Base-by-base conservation (phyloP, 2,329 filamentous ascomycete genomes). In the Hypocrella siamensis region DNA sequence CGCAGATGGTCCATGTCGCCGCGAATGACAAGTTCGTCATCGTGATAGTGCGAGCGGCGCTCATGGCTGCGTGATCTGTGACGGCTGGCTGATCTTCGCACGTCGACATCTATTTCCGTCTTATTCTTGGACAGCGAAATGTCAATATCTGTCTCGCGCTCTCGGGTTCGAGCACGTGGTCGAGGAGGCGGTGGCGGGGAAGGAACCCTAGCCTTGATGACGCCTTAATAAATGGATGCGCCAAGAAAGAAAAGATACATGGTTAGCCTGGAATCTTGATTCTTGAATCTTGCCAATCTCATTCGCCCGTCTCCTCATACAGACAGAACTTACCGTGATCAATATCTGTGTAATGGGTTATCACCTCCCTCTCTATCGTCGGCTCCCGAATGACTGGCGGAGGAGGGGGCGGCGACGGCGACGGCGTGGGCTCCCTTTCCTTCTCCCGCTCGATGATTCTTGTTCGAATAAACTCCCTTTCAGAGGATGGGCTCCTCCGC, bases 281-380 rank as follows among this genome's bases (percentile, higher is more conserved):
- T n/a, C n/a, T n/a, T n/a, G n/a, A n/a, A n/a, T n/a, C n/a, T n/a
- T n/a, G n/a, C n/a, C n/a, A n/a, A n/a, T n/a, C n/a, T n/a, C n/a
- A n/a, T n/a, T n/a, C n/a, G n/a, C n/a, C n/a, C n/a, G n/a, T n/a
- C n/a, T n/a, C n/a, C n/a, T n/a, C n/a, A n/a, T n/a, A n/a, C n/a
- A 10, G 14, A 21, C 17, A 15, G 6, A 24, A 30, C 73, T 49
- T 62, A 83, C 81, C 85, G 56, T 93, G 83, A 47, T 93, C 81
- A 43, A 92, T 79, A 47, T 88, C 80, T 35, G 77, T 70, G 50
- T 90, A 88, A 55, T 90, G 82, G 0, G 83, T 92, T 41, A 92
- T 86, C 36, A 93, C 75, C 49, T 93, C 82, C 46, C 88, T 75
- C 54, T 88, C 81, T 43, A 93, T 83, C 1, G 78, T 79, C 21